Percentiles rank a stretch among this genome's conserved stretches.
Conservation (phyloP, 225 moss, liverwort and hornwort species). For the Lunularia cruciata region DNA sequence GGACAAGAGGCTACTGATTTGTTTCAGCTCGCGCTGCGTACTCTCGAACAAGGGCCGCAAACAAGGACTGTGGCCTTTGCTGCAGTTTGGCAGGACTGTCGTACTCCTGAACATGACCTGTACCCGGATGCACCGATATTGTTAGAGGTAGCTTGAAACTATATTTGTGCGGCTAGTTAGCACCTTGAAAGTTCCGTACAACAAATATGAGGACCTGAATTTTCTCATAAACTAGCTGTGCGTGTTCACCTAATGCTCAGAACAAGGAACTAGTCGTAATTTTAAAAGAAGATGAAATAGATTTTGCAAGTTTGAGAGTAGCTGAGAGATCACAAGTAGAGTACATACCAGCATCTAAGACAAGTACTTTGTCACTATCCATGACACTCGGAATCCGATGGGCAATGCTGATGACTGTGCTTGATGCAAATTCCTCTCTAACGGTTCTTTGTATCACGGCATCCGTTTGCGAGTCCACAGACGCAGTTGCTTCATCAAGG, state of each 20-base stretch:
- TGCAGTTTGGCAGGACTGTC: conserved; percentile 43
- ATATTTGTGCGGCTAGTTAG: no score
- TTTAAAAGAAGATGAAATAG: no score
- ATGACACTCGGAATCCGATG: conserved; percentile 54
- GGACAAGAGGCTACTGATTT: conserved; percentile 11
- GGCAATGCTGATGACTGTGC: conserved; percentile 55
- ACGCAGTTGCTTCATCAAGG: conserved; percentile 55
- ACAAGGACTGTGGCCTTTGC: conserved; percentile 32
- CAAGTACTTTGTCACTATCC: conserved; percentile 53
- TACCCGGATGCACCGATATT: background rate
- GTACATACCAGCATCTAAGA: conserved; percentile 46
- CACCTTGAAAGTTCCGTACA: no score
- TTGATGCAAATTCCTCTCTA: conserved; percentile 40
- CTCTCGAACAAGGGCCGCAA: conserved; percentile 45
- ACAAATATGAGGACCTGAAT: no score
- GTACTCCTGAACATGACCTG: conserved; percentile 46
- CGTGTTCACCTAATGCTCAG: no score
- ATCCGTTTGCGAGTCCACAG: conserved; percentile 53
- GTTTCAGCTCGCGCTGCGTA: conserved; percentile 49
- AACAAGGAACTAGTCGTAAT: no score
- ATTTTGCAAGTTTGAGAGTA: no score
- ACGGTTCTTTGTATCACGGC: conserved; percentile 48
- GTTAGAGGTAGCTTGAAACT: no score
- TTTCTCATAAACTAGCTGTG: no score
- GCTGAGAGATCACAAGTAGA: no score